Evolutionary conservation across 345 rosid genomes (phyloP).

Genomic region (Salix brachista): DNA sequence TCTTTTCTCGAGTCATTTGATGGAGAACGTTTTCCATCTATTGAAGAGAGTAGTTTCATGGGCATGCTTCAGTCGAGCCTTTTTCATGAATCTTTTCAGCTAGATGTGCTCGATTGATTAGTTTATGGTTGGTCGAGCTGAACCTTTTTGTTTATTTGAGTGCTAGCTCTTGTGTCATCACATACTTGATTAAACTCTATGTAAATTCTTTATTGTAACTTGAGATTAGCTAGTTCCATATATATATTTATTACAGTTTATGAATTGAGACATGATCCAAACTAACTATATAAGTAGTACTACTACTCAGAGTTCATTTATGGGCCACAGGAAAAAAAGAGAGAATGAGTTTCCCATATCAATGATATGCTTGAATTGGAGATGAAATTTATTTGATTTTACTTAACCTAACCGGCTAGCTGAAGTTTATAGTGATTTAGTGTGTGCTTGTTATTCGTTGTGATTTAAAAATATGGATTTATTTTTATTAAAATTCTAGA

Average conservation of each 20-base stretch:
- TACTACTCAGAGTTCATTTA: background rate
- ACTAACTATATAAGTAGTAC: background rate
- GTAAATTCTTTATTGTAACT: background rate
- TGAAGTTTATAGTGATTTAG: too few species aligned
- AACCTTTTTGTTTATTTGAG: background rate
- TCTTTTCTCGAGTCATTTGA: constrained; percentile 18
- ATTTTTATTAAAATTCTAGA: too few species aligned
- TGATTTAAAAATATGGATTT: too few species aligned
- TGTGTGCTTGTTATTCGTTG: too few species aligned
- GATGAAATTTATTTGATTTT: background rate
- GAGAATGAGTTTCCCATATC: background rate
- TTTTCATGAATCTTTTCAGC: constrained; percentile 23
- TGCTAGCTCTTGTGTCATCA: background rate
- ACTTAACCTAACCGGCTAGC: too few species aligned
- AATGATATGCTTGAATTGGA: background rate
- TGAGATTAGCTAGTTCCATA: background rate
- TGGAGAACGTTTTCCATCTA: constrained; percentile 4
- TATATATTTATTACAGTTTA: background rate
- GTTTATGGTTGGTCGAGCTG: background rate
- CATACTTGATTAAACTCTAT: background rate
- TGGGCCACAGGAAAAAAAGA: background rate
- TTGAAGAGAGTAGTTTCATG: constrained; percentile 29
- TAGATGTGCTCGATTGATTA: constrained; percentile 18
- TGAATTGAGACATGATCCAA: background rate
- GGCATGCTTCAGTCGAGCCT: constrained; percentile 28